Conservation (phyloP, 2,329 filamentous ascomycete species). For the Scedosporium minutisporum region DNA sequence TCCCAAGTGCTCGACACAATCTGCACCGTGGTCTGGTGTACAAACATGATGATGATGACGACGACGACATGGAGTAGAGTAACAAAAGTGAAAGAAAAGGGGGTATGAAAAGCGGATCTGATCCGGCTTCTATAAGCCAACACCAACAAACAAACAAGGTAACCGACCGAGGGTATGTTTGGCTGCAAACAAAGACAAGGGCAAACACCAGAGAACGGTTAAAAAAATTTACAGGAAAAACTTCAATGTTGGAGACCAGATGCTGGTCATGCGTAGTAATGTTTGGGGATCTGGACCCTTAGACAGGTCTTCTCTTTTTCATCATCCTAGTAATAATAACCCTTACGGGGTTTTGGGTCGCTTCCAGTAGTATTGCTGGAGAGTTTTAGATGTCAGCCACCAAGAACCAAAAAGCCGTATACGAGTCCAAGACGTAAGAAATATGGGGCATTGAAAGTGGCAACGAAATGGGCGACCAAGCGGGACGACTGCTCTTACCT, state of each 20-base stretch:
- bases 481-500: constrained; percentile 50
- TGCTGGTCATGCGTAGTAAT: too few relatives aligned
- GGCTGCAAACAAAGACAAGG: background rate
- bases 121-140: background rate
- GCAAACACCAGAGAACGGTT: background rate
- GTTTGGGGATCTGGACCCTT: background rate
- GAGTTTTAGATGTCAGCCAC: background rate
- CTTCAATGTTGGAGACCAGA: too few relatives aligned
- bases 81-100: background rate
- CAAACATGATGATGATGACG: background rate
- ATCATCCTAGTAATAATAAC: background rate
- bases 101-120: background rate
- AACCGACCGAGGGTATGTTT: constrained; percentile 1
- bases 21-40: background rate
- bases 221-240: background rate
- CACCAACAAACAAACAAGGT: background rate
- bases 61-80: background rate
- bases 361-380: constrained; percentile 63
- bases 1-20: background rate
- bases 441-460: background rate
- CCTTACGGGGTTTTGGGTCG: constrained; percentile 47
- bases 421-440: background rate
- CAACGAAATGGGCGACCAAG: background rate
- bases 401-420: background rate
- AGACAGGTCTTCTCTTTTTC: background rate